Percentiles rank a stretch among this genome's conserved stretches.
These are phyloP conservation scores for Rauvolfia tetraphylla DNA, from an alignment of 257 asterid genomes.

Conservation along the genomic window DNA sequence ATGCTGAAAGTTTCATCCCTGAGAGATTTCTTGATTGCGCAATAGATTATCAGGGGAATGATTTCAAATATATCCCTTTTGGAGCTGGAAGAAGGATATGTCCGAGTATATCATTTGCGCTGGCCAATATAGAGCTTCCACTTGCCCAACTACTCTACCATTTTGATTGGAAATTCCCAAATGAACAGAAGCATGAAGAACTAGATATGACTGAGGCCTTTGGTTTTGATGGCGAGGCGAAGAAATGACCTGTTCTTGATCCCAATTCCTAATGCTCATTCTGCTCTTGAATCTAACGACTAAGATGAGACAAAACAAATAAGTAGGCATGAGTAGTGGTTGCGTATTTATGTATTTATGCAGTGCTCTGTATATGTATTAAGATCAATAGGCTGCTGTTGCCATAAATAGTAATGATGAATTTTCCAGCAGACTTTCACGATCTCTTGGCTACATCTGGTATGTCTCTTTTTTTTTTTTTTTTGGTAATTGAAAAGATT, in stretches of 20 bases:
- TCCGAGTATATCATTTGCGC: neutral
- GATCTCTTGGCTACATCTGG: no score
- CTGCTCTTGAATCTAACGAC: neutral
- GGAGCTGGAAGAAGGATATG: constrained; percentile 14
- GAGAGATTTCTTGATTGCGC: constrained; percentile 8
- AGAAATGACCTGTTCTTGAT: neutral
- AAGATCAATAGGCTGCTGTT: no score
- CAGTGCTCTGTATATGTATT: no score
- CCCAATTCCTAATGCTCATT: neutral
- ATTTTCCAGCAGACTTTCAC: no score
- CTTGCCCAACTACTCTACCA: constrained; percentile 1
- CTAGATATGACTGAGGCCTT: constrained; percentile 3
- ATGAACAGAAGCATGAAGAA: constrained; percentile 1
- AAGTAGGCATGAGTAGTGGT: neutral
- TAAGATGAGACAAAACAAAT: constrained; percentile 21
- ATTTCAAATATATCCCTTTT: constrained; percentile 10
- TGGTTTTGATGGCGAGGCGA: neutral
- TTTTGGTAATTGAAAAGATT: no score
- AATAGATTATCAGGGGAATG: neutral
- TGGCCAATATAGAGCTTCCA: neutral
- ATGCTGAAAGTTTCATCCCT: constrained; percentile 2
- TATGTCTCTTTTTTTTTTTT: no score
- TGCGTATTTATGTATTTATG: no score
- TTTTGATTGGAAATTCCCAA: constrained; percentile 10
- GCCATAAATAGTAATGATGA: no score